Evolutionary conservation across 2,329 filamentous ascomycete species (phyloP), one percentile per base, ranked within the genome.

Genomic region (Clathrospora elynae): DNA sequence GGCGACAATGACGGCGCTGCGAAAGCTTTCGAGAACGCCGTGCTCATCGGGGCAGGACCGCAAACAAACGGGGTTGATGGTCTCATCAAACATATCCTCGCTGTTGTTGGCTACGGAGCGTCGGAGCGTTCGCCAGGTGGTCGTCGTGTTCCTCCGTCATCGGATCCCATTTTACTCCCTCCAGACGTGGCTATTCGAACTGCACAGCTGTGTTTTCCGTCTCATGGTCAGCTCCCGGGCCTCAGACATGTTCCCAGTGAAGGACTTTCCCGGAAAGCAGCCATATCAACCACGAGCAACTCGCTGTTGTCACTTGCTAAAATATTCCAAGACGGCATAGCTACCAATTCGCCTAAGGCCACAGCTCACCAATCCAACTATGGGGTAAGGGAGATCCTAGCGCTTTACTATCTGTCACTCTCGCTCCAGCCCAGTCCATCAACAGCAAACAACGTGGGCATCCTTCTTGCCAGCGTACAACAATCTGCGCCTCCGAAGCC

Each of bases 371-470:
- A 81, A 45, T 82, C 84, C 42, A 80, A 84, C 2, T 85, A 86
- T 30, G 87, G 90, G 1, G 90, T 97, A 16, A 84, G 90, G 28
- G 93, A 99, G 62, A 97, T 99, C 24, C 73, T 99, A 23, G 89
- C 91, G 2, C 79, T 99, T 9, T 99, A 99, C 68, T 99, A 99
- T 63, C 78, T 99, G 2, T 99, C 93, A 0, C 75, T 99, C 3
- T 95, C 93, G 0, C 78, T 99, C 2, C 93, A 96, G 53, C 91
- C 93, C 33, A 97, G 93, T 60, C 93, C 93, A 2, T 99, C 93
- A 0, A 99, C 93, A 0, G 93, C 93, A 1, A 99, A 99, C 67
- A 99, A 99, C 66, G 91, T 99, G 9, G 93, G 93, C 3, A 99
- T 99, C 41, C 78, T 99, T 18, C 82, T 99, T n/a, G 93, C 93